Evolutionary conservation across 2,329 filamentous ascomycete genomes (phyloP).

Genomic region (Decorospora gaudefroyi): DNA sequence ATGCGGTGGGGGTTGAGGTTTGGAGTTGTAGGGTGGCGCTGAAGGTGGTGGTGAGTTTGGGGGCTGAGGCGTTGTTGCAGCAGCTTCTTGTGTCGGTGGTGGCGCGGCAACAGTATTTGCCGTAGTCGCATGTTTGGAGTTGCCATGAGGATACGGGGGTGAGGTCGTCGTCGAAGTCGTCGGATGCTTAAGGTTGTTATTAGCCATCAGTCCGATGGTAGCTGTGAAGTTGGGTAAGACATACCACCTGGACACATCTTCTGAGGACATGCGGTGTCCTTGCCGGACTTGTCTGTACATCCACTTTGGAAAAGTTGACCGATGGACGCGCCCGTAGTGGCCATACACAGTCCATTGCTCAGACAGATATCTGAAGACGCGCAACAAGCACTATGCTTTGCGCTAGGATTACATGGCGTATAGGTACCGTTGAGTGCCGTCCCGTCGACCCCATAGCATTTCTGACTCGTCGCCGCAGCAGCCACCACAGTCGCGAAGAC

Average conservation of each 20-base stretch:
- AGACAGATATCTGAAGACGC: conserved; percentile 43
- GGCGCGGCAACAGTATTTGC: conserved; percentile 44
- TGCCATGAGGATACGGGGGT: conserved; percentile 37
- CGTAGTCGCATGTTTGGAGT: conserved; percentile 42
- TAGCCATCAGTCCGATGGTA: conserved; percentile 6
- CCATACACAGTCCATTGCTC: conserved; percentile 44
- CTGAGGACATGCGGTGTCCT: conserved; percentile 37
- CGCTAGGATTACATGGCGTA: conserved; percentile 36
- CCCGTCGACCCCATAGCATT: conserved; percentile 42
- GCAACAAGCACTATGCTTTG: conserved; percentile 43
- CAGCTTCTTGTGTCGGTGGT: conserved; percentile 32
- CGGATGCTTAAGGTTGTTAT: conserved; percentile 8
- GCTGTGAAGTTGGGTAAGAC: conserved; percentile 6
- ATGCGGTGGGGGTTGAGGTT: conserved; percentile 6
- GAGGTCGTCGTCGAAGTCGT: conserved; percentile 21
- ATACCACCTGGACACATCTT: conserved; percentile 39
- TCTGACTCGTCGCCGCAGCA: conserved; percentile 25
- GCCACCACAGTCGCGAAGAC: conserved; percentile 19
- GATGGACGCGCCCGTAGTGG: conserved; percentile 32
- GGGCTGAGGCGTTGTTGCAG: conserved; percentile 37
- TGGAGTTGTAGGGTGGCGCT: conserved; percentile 31
- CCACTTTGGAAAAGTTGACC: conserved; percentile 43
- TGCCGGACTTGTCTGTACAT: conserved; percentile 44
- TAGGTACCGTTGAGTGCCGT: conserved; percentile 34
- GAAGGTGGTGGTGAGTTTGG: conserved; percentile 27